These are phyloP conservation scores for Neurospora sp. DNA, from an alignment of 495 filamentous ascomycete species.

Conservation along the genomic window DNA sequence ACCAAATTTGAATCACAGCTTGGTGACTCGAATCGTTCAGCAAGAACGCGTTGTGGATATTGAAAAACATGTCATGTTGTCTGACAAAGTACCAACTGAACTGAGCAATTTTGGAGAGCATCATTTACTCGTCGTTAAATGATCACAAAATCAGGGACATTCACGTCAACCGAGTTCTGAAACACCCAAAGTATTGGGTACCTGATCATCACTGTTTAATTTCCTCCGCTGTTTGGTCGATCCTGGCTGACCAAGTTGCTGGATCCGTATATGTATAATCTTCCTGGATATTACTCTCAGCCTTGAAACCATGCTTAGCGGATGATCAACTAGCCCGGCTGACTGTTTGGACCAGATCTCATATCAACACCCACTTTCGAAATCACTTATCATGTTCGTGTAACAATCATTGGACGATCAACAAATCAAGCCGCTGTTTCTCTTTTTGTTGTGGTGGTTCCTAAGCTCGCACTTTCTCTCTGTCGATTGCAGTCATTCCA, in stretches of 20 bases:
- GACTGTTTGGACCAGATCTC: background rate
- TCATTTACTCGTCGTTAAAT: background rate
- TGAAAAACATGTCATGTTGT: background rate
- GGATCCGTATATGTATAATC: background rate
- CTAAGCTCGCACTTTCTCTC: background rate
- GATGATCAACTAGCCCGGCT: background rate
- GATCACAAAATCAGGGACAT: background rate
- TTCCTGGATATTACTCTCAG: background rate
- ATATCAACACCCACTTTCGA: background rate
- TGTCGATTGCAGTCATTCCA: background rate
- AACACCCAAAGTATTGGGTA: background rate
- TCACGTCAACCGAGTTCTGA: background rate
- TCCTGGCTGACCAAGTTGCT: background rate
- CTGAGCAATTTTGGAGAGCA: background rate
- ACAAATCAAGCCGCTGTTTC: background rate
- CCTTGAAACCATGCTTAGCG: background rate
- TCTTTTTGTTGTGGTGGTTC: background rate
- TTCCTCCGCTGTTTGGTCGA: background rate
- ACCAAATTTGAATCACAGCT: background rate
- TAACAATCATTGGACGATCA: background rate
- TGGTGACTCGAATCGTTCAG: background rate
- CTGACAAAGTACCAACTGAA: background rate
- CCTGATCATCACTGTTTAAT: background rate
- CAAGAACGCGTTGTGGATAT: background rate
- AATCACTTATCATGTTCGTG: background rate